Base-by-base conservation (phyloP, 2,329 filamentous ascomycete species). In the Furcasterigmium sp. region DNA sequence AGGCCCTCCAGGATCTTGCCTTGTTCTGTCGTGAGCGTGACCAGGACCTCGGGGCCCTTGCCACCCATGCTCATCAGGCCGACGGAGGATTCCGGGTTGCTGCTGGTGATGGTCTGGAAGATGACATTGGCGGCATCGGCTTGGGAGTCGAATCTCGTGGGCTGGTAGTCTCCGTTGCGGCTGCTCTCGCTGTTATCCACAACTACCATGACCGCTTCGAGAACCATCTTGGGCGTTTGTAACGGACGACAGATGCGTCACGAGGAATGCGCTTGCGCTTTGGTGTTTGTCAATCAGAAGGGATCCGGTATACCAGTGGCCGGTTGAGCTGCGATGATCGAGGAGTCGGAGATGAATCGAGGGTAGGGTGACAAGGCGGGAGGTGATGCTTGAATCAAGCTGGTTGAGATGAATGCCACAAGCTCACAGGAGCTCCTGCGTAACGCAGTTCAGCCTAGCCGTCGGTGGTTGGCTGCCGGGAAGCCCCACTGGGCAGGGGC, bases 181-280 rank as follows among this genome's bases (percentile, higher is more conserved):
- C 89, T 95, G 73, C 87, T 91, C 75, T 98, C 93, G 75, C 91
- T 96, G 78, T 97, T 98, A 79, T 98, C 93, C 60, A 97, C 89
- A 78, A 97, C 84, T 68, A 98, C 88, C 91, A 98, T 97, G 51
- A 95, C 94, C 73, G 93, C 94, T 83, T 98, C 93, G 69, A 98
- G 84, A 70, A 85, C 87, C 93, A 98, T 98, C 62, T 77, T 91
- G 82, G 66, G 69, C 66, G 66, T 57, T 51, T 50, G 49, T 47
- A 37, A n/a, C 39, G 53, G 41, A 43, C 19, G 32, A 36, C 13
- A 18, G 21, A 3, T 34, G 28, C 5, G 3, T n/a, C 28, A 18
- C n/a, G 17, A n/a, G n/a, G 8, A 26, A n/a, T n/a, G n/a, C n/a
- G n/a, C n/a, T n/a, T 35, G 23, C 35, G 44, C n/a, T 29, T 43